phyloP scores from a whole-genome alignment of 495 filamentous ascomycete genomes.

The Aspergillus olivimuriae region DNA sequence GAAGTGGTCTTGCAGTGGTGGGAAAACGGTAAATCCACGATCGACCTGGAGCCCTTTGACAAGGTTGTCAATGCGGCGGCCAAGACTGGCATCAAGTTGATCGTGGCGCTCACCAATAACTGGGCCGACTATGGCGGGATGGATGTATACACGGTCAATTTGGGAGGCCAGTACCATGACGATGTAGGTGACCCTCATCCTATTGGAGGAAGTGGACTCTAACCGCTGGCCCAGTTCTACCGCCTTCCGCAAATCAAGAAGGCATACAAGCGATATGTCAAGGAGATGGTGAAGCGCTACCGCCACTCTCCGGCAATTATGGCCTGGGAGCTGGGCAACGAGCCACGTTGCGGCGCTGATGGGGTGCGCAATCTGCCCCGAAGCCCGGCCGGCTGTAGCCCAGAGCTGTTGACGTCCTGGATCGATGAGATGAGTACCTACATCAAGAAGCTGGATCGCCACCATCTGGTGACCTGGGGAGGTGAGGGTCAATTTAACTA shows the following conservation, averaged over 20 bases:
- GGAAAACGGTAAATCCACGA: conserved; percentile 40
- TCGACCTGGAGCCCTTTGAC: conserved; percentile 61
- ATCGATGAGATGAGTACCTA: conserved; percentile 47
- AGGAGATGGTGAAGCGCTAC: conserved; percentile 56
- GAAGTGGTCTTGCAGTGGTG: conserved; percentile 53
- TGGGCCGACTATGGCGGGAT: conserved; percentile 60
- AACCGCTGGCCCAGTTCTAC: conserved; percentile 40
- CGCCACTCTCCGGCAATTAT: conserved; percentile 48
- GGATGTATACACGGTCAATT: conserved; percentile 51
- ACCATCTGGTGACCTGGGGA: conserved; percentile 53
- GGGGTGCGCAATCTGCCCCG: conserved; percentile 9
- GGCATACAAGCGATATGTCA: conserved; percentile 55
- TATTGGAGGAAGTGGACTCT: not conserved
- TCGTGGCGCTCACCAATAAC: conserved; percentile 46
- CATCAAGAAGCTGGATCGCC: conserved; percentile 52
- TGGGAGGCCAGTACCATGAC: conserved; percentile 35
- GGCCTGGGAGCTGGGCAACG: conserved; percentile 64
- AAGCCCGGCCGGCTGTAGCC: conserved; percentile 32
- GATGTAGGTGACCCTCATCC: conserved; percentile 1
- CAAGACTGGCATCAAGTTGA: conserved; percentile 47
- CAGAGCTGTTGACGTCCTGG: conserved; percentile 53
- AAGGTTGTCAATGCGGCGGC: conserved; percentile 52
- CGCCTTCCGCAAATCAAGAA: conserved; percentile 41
- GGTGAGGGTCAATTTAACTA: conserved; percentile 47
- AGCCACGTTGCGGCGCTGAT: conserved; percentile 51